Evolutionary conservation across 768 basidiomycete genomes (phyloP).

Genomic region (Thelephora aurantiotincta): DNA sequence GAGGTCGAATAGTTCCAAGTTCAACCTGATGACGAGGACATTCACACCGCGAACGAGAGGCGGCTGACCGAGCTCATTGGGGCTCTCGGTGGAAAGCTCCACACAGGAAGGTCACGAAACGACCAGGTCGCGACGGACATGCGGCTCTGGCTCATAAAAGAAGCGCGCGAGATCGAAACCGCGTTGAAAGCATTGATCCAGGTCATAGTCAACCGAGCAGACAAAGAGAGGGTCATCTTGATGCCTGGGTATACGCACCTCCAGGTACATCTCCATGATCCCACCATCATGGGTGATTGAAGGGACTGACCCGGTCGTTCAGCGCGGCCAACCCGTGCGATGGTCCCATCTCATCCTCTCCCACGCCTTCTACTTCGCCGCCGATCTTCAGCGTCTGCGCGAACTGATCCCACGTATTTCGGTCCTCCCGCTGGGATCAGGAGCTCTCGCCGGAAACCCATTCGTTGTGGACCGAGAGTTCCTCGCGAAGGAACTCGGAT

Average conservation of each 20-base stretch:
- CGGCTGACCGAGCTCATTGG: conserved; percentile 90
- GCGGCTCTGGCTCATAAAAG: conserved; percentile 86
- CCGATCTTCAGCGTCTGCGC: conserved; percentile 74
- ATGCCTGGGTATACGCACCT: conserved; percentile 97
- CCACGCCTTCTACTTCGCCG: conserved; percentile 86
- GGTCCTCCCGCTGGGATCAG: conserved; percentile 85
- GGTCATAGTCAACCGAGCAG: conserved; percentile 86
- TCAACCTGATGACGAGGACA: conserved; percentile 90
- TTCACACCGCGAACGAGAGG: conserved; percentile 97
- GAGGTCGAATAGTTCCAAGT: conserved; percentile 44
- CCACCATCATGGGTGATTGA: neutral
- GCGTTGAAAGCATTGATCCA: conserved; percentile 66
- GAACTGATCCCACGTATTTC: conserved; percentile 85
- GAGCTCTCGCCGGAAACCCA: conserved; percentile 93
- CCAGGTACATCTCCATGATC: conserved; percentile 41
- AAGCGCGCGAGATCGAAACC: conserved; percentile 51
- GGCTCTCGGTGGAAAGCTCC: conserved; percentile 84
- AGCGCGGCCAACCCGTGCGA: conserved; percentile 97
- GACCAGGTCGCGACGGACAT: conserved; percentile 99
- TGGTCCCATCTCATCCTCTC: conserved; percentile 97
- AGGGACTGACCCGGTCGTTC: neutral
- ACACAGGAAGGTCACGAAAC: conserved; percentile 94
- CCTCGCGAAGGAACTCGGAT: conserved; percentile 81
- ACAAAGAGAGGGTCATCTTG: conserved; percentile 81
- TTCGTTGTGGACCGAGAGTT: conserved; percentile 91